Base-by-base conservation (phyloP, 768 basidiomycete species). In the Leccinum incarnatum region DNA sequence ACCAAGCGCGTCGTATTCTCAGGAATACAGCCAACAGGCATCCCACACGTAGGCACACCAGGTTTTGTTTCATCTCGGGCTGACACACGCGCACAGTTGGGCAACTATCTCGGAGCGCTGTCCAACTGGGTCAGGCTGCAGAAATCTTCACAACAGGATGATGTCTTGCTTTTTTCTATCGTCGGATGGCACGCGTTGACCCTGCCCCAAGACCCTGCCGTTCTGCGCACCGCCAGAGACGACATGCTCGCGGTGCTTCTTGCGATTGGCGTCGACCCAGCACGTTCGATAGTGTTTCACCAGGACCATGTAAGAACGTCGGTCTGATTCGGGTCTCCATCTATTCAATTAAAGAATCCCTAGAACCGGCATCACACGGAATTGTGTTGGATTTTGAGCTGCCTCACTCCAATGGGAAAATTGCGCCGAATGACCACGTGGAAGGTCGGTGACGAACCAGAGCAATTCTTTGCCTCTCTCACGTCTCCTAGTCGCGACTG, bases 101-200 rank as follows among this genome's bases (percentile, higher is more conserved):
- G 96, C 47, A 98, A 98, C 72, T 92, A 93, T 67, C 80, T 98
- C 3, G 96, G 96, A 4, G 95, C 95, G 0, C 77, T 97, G 29
- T 82, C 83, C 19, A 94, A 95, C 69, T 96, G 95, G 95, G 89
- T 93, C 50, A 80, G 79, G 54, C 77, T 97, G 27, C 93, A 96
- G 72, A 77, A 81, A 46, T 76, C 80, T 40, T 81, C 87, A 0
- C 68, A 69, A 9, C 77, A 80, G 1, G 76, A 82, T 10, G 89
- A 93, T 67, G 75, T 79, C 54, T 78, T 95, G 9, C 72, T 96
- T 23, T 95, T 91, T 73, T 88, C 91, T 1, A 87, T 97, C 61
- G 95, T 95, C 12, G 95, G 95, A 29, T 89, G 93, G 83, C 96
- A 98, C 69, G 95, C 95, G 11, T 79, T 98, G 66, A 98, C 95